phyloP scores from a whole-genome alignment of 306 rosid genomes.

The Aeschynomene evenia region DNA sequence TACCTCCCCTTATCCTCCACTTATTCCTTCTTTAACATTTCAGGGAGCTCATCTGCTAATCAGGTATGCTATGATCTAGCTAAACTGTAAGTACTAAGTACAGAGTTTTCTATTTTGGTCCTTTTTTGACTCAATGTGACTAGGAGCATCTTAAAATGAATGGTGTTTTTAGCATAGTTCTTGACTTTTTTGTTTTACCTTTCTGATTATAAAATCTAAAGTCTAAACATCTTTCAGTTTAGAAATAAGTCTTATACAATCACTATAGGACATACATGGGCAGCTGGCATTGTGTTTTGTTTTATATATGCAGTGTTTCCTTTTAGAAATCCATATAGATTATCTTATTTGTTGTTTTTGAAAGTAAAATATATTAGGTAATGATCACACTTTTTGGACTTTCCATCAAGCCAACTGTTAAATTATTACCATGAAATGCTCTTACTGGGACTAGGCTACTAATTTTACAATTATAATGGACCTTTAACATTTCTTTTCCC shows the following conservation, averaged over 20 bases:
- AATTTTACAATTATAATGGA: slow-evolving; percentile 19
- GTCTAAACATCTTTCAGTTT: background rate
- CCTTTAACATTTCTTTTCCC: slow-evolving; percentile 10
- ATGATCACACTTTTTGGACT: background rate
- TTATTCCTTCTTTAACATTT: slow-evolving; percentile 31
- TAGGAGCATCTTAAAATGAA: background rate
- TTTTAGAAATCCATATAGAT: background rate
- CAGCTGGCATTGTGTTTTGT: background rate
- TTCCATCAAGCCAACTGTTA: background rate
- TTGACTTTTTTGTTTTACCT: background rate
- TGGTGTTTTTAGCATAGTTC: background rate
- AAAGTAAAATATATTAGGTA: background rate
- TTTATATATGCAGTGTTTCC: background rate
- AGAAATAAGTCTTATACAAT: background rate
- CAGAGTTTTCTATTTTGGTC: background rate
- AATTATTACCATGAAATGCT: background rate
- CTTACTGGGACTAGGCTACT: background rate
- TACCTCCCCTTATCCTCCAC: background rate
- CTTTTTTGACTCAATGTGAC: background rate
- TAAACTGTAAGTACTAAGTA: slow-evolving; percentile 22
- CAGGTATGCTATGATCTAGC: slow-evolving; percentile 60
- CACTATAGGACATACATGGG: background rate
- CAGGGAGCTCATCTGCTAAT: slow-evolving; percentile 63
- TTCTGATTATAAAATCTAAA: background rate
- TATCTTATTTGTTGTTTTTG: background rate